phyloP scores from a whole-genome alignment of 192 early-diverging fungal species.

The Umbelopsis sp. region DNA sequence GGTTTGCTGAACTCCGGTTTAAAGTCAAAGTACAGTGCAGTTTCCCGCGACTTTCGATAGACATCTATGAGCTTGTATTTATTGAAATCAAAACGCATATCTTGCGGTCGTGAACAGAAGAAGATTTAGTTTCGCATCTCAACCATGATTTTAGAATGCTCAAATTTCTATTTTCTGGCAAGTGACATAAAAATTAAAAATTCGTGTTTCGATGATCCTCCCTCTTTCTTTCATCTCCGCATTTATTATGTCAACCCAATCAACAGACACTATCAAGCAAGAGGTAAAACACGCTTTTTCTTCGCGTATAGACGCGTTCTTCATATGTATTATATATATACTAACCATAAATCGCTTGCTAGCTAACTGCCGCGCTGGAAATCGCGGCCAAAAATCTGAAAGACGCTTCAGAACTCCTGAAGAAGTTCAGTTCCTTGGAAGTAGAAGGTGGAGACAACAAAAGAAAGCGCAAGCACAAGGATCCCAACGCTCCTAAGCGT shows the following conservation, averaged over 20 bases:
- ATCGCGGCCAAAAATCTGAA: slow-evolving; percentile 10
- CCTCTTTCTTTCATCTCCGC: slow-evolving; percentile 14
- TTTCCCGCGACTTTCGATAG: no score
- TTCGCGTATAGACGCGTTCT: slow-evolving; percentile 14
- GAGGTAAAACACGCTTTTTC: slow-evolving; percentile 13
- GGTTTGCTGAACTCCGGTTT: no score
- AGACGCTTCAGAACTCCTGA: neutral
- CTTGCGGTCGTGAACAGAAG: no score
- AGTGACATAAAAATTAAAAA: no score
- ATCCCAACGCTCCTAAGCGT: slow-evolving; percentile 87
- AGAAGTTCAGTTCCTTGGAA: slow-evolving; percentile 7
- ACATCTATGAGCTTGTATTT: no score
- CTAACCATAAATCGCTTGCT: neutral
- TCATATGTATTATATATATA: neutral
- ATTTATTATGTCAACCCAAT: slow-evolving; percentile 6
- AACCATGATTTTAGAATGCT: no score
- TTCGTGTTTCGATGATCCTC: neutral
- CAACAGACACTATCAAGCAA: neutral
- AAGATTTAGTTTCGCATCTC: no score
- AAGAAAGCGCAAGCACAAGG: slow-evolving; percentile 49
- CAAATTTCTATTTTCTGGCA: no score
- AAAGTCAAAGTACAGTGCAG: no score
- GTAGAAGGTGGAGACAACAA: slow-evolving; percentile 25
- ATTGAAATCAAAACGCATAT: no score
- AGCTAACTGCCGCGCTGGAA: slow-evolving; percentile 10